Base-by-base conservation (phyloP, 2,329 filamentous ascomycete species). In the Colletotrichum gigasporum region DNA sequence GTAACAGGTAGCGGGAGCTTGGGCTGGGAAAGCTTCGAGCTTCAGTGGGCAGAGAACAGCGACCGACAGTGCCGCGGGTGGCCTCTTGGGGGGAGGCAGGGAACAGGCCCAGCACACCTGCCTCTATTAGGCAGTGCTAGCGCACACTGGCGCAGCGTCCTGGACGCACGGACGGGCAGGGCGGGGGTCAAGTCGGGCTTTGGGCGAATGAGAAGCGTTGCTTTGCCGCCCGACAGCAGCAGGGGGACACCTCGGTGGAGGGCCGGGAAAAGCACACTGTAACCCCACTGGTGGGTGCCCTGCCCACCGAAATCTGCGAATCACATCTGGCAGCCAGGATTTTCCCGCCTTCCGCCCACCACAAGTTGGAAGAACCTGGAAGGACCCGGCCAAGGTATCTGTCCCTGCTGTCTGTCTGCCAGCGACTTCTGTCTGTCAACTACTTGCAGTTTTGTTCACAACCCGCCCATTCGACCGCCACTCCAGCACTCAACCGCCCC, bases 201-300 rank as follows among this genome's bases (percentile, higher is more conserved):
- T 8, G 28, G 55, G 51, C 72, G 65, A 74, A 73, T 74, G 60
- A 71, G 16, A 22, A 26, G 11, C 47, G 24, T 22, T 34, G 10
- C 52, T 28, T 74, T 73, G 56, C 70, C 73, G 73, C 73, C 73
- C 69, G 64, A 61, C 58, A 44, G 68, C 65, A 65, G 16, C 28
- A 50, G 56, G 56, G 48, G n/a, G n/a, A n/a, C n/a, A n/a, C n/a
- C n/a, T n/a, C n/a, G n/a, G n/a, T n/a, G n/a, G 51, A 39, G 54
- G 20, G 50, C 35, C 18, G 35, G 42, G 28, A 54, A 30, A n/a
- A n/a, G n/a, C n/a, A n/a, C n/a, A n/a, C n/a, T n/a, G 62, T 12
- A 41, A 22, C 55, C 39, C 50, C 48, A 51, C 65, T 65, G 55
- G 63, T 26, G 37, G 55, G 63, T 26, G 37, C 42, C 50, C 48